Conservation (phyloP, 495 filamentous ascomycete species). For the Penicillium cosmopolitanum region DNA sequence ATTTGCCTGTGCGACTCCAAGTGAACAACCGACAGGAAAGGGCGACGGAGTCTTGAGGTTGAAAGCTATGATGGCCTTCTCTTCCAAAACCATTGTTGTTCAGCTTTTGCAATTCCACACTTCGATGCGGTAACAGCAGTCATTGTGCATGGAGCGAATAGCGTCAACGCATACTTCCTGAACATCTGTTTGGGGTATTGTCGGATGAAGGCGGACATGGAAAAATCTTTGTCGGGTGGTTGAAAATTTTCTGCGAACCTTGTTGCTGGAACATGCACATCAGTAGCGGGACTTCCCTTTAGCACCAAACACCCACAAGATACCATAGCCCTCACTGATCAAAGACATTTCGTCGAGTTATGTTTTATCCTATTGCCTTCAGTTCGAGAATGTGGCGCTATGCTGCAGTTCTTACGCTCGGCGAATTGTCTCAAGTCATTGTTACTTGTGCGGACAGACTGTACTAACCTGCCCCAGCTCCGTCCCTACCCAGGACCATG, state of each 20-base stretch:
- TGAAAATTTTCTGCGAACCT: slow-evolving; percentile 23
- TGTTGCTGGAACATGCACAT: slow-evolving; percentile 39
- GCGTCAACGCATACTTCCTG: slow-evolving; percentile 59
- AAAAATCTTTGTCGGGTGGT: slow-evolving; percentile 19
- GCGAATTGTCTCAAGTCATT: slow-evolving; percentile 67
- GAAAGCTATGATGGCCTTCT: slow-evolving; percentile 67
- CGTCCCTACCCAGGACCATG: slow-evolving; percentile 86
- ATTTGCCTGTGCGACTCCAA: slow-evolving; percentile 33
- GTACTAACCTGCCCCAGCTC: slow-evolving; percentile 73
- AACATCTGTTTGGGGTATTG: slow-evolving; percentile 75
- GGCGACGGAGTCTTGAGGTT: slow-evolving; percentile 76
- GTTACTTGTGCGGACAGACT: slow-evolving; percentile 68
- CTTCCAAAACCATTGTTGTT: slow-evolving; percentile 80
- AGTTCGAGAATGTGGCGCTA: slow-evolving; percentile 87
- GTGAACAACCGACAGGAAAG: slow-evolving; percentile 48
- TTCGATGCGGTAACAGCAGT: slow-evolving; percentile 30
- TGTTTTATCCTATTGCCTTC: slow-evolving; percentile 48
- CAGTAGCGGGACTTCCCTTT: slow-evolving; percentile 20
- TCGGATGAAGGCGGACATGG: slow-evolving; percentile 62
- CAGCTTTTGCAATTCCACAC: slow-evolving; percentile 42
- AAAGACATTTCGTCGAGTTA: slow-evolving; percentile 83
- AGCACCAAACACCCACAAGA: slow-evolving; percentile 9
- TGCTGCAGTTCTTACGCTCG: slow-evolving; percentile 88
- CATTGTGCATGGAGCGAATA: slow-evolving; percentile 31
- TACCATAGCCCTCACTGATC: slow-evolving; percentile 65